phyloP scores from a whole-genome alignment of 225 moss, liverwort and hornwort species.

The Rhytidiadelphus loreus region DNA sequence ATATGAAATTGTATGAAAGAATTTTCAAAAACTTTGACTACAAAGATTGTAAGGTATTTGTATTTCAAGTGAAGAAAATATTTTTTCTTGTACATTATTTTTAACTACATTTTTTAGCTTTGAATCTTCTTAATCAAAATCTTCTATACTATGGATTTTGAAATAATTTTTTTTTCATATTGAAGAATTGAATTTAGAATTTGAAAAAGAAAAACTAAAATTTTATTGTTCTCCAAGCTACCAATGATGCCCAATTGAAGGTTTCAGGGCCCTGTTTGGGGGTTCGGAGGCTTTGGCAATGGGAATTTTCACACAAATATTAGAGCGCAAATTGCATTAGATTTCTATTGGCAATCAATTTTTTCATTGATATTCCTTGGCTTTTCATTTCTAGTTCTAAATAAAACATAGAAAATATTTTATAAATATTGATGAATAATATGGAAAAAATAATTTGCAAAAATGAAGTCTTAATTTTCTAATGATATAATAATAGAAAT shows the following conservation, averaged over 20 bases:
- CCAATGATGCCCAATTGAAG: too few relatives aligned
- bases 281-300: neutral
- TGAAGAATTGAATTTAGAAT: neutral
- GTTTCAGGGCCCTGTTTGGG: accelerated
- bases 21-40: neutral
- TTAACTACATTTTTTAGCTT: neutral
- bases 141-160: neutral
- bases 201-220: neutral
- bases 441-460: neutral
- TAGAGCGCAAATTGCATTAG: accelerated
- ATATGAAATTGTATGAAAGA: neutral
- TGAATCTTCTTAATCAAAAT: neutral
- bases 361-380: neutral
- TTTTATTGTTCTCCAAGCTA: too few relatives aligned
- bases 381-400: neutral
- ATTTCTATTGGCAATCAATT: neutral
- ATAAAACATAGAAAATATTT: neutral
- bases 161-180: neutral
- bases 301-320: neutral
- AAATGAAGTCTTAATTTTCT: neutral
- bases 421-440: neutral
- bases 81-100: neutral
- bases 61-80: accelerated
- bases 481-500: accelerated
- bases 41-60: neutral